Evolutionary conservation across 371 early-diverging fungal genomes (phyloP).

Genomic region (Saksenaea vasiformis): DNA sequence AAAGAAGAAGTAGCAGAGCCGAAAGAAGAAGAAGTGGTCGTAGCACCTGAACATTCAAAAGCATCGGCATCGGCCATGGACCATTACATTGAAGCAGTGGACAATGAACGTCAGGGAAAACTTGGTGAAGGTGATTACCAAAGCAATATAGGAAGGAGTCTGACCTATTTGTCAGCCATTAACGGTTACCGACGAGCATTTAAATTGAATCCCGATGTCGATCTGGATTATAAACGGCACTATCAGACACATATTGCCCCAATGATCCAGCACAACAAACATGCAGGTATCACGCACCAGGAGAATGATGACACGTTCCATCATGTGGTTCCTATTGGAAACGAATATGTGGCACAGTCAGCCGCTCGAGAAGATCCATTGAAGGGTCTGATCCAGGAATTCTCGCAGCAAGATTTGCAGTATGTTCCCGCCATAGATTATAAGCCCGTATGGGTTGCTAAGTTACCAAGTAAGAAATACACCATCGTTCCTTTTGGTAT

Average conservation of each 20-base stretch:
- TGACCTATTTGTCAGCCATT: constrained; percentile 38
- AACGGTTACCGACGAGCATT: constrained; percentile 55
- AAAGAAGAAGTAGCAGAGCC: constrained; percentile 8
- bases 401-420: constrained; percentile 17
- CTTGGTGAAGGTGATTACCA: constrained; percentile 46
- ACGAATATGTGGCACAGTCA: constrained; percentile 37
- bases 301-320: constrained; percentile 24
- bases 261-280: neutral
- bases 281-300: neutral
- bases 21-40: constrained; percentile 12
- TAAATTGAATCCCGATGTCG: constrained; percentile 50
- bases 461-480: constrained; percentile 35
- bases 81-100: constrained; percentile 48
- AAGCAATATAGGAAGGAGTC: neutral
- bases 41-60: neutral
- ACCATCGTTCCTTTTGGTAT: neutral
- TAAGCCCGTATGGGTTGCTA: constrained; percentile 41
- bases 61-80: constrained; percentile 41
- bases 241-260: constrained; percentile 34
- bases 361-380: constrained; percentile 29
- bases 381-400: constrained; percentile 27
- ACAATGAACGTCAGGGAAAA: constrained; percentile 53
- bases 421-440: constrained; percentile 41
- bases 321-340: constrained; percentile 41
- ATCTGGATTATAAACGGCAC: constrained; percentile 43